A percentile compares a stretch with the other conserved stretches of the same genome.
phyloP scores from a whole-genome alignment of 2,329 filamentous ascomycete genomes.

The Colletotrichum australisinense region DNA sequence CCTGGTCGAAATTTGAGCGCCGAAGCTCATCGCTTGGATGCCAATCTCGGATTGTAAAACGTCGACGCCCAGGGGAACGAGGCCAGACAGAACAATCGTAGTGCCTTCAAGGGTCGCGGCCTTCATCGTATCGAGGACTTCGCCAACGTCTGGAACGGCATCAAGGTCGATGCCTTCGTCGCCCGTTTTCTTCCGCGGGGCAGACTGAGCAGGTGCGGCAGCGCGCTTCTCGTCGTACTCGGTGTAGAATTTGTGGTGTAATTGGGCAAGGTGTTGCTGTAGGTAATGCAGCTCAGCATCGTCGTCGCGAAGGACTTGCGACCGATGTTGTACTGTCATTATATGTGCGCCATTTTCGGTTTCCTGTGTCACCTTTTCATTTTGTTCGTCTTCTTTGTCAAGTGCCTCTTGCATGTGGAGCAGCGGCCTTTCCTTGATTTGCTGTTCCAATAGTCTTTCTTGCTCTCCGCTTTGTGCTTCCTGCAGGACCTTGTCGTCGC shows the following conservation, averaged over 20 bases:
- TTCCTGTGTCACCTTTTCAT: constrained; percentile 57
- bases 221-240: constrained; percentile 75
- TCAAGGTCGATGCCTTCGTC: constrained; percentile 57
- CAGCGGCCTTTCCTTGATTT: constrained; percentile 88
- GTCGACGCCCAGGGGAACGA: constrained; percentile 85
- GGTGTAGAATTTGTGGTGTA: constrained; percentile 86
- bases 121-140: constrained; percentile 87
- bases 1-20: constrained; percentile 71
- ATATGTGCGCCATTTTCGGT: constrained; percentile 50
- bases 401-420: constrained; percentile 93
- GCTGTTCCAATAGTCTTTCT: constrained; percentile 86
- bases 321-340: constrained; percentile 52
- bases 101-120: constrained; percentile 78
- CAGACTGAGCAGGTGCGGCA: constrained; percentile 37
- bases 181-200: constrained; percentile 38
- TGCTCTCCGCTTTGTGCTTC: constrained; percentile 86
- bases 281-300: constrained; percentile 85
- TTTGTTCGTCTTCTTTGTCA: constrained; percentile 83
- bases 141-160: constrained; percentile 85
- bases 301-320: constrained; percentile 87
- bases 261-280: constrained; percentile 77
- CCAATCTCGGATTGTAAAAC: constrained; percentile 87
- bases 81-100: constrained; percentile 88
- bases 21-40: constrained; percentile 87
- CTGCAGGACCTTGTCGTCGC: constrained; percentile 74